Base-by-base conservation (phyloP, 495 filamentous ascomycete genomes). In the Hypoxylon cercidicola region DNA sequence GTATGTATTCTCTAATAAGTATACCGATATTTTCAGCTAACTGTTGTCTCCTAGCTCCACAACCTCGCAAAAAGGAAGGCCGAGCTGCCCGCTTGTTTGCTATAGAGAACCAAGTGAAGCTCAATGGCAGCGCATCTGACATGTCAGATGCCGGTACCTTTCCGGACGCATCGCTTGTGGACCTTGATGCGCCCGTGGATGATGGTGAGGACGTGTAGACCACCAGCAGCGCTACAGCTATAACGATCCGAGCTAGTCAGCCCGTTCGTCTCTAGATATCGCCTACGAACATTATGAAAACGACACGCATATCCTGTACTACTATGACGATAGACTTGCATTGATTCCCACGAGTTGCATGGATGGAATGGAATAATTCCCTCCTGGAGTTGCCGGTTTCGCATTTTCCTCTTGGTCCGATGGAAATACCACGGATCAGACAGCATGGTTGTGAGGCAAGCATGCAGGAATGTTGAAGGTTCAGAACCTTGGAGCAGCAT, bases 31-130 rank as follows among this genome's bases (percentile, higher is more conserved):
- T 37, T 16, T 12, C 41, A 46, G 44, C 59, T 69, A 62, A 69
- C 41, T 41, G 35, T 48, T 54, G 4, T 62, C 19, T n/a, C 19
- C n/a, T 41, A 82, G 81, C 81, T 2, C 81, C 81, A 6, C 77
- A 81, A 19, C 81, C 81, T 43, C 75, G 81, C 41, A 83, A 83
- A 71, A 83, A 83, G 69, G 81, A 83, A 72, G 80, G 80, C 18
- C 73, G 81, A 56, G 81, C 81, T 20, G 81, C 80, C 21, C 79
- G 81, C 3, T 54, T 83, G 8, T 77, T 71, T 25, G 77, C 80
- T 9, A 79, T 82, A 75, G 71, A 65, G 41, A 25, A 25, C 23
- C 59, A 70, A 19, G 47, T 28, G 13, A 72, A 61, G 49, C 45
- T 55, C 18, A 55, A 54, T 16, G 62, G 21, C 8, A 64, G 57